Percentiles rank a stretch among this genome's conserved stretches.
phyloP scores from a whole-genome alignment of 129 eudicot genomes.

The Lactuca saligna region DNA sequence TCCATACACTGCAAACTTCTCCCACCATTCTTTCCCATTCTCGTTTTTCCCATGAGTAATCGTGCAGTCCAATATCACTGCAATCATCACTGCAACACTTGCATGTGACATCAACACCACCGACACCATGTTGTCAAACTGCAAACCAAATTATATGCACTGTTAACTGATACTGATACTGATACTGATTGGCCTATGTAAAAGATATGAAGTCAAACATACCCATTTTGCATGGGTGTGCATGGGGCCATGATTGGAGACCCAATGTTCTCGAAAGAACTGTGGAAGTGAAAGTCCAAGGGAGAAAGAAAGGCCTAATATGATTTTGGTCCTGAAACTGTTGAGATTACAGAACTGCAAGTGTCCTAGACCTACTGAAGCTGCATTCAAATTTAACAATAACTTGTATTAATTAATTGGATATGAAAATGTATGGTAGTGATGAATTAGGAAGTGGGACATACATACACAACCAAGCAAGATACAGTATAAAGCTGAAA shows the following conservation, averaged over 20 bases:
- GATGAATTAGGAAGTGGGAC: conserved; percentile 12
- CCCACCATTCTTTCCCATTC: conserved; percentile 69
- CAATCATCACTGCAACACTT: conserved; percentile 54
- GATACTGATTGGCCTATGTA: background rate
- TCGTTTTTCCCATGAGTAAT: conserved; percentile 40
- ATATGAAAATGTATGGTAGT: background rate
- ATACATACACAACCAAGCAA: conserved; percentile 64
- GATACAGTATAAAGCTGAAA: conserved; percentile 62
- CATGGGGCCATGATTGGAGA: conserved; percentile 38
- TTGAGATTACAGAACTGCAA: conserved; percentile 82
- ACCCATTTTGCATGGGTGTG: conserved; percentile 73
- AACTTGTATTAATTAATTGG: background rate
- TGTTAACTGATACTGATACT: background rate
- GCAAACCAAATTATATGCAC: conserved; percentile 19
- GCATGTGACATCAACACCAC: conserved; percentile 59
- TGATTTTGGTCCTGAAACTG: conserved; percentile 67
- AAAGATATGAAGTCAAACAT: conserved; percentile 7
- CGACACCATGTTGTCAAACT: conserved; percentile 62
- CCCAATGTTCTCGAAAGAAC: conserved; percentile 56
- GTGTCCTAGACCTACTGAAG: conserved; percentile 62
- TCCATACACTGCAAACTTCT: conserved; percentile 43
- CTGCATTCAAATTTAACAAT: conserved; percentile 30
- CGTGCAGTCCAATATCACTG: conserved; percentile 54
- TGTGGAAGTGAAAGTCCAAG: conserved; percentile 70
- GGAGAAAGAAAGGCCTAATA: conserved; percentile 68